Evolutionary conservation across 331 rosid species (phyloP).

Genomic region (Arachis monticola): DNA sequence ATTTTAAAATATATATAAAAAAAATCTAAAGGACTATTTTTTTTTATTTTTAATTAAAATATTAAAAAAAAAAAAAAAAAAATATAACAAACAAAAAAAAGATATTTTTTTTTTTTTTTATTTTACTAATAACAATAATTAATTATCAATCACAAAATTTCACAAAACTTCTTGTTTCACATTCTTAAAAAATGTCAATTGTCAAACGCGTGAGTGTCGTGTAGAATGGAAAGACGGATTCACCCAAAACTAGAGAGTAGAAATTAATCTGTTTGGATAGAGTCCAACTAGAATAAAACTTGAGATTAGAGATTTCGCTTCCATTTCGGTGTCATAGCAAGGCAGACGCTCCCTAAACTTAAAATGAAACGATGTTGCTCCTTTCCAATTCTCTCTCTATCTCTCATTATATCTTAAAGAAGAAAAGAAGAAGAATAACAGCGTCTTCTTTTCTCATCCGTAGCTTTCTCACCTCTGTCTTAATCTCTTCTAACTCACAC

Average conservation of each 20-base stretch:
- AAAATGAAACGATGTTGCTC: neutral
- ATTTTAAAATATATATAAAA: no score
- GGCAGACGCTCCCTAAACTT: neutral
- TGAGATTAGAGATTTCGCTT: no score
- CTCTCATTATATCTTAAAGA: neutral
- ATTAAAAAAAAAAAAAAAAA: no score
- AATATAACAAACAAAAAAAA: no score
- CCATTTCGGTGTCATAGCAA: slow-evolving; percentile 5
- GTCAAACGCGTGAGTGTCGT: neutral
- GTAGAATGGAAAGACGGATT: neutral
- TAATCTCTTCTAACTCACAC: neutral
- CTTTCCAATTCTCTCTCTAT: neutral
- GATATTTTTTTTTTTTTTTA: no score
- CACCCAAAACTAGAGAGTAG: slow-evolving; percentile 8
- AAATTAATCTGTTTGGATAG: slow-evolving; percentile 19
- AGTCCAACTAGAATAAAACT: neutral
- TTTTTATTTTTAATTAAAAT: no score
- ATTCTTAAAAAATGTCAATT: neutral
- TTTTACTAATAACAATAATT: no score
- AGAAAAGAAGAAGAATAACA: neutral
- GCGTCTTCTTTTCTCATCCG: neutral
- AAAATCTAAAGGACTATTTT: no score
- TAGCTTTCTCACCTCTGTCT: neutral
- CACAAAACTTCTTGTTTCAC: no score
- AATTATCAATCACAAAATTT: no score